phyloP scores from a whole-genome alignment of 2,329 filamentous ascomycete species.

The Epichloe typhina region DNA sequence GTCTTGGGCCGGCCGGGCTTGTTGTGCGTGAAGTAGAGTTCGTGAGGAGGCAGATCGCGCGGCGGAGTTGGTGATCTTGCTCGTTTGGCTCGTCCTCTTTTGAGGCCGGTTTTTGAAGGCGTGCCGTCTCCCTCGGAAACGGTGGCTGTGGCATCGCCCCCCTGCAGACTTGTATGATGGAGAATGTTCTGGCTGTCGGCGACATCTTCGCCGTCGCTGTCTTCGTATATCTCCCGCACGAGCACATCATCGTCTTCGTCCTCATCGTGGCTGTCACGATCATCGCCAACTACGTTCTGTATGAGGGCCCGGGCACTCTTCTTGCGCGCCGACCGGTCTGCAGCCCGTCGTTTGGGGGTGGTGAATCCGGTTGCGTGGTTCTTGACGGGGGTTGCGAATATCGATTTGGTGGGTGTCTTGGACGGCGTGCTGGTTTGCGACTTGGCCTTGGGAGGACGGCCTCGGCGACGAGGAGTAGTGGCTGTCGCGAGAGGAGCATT shows the following conservation, averaged over 20 bases:
- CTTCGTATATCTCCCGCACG: slow-evolving; percentile 25
- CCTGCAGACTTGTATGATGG: slow-evolving; percentile 24
- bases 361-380: slow-evolving; percentile 20
- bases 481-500: slow-evolving; percentile 8
- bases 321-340: slow-evolving; percentile 72
- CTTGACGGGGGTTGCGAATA: slow-evolving; percentile 29
- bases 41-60: slow-evolving; percentile 69
- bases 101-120: slow-evolving; percentile 25
- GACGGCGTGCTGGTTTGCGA: slow-evolving; percentile 18
- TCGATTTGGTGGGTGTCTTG: slow-evolving; percentile 13
- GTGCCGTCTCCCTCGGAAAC: slow-evolving; percentile 20
- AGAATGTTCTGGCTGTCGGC: slow-evolving; percentile 35
- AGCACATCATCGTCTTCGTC: slow-evolving; percentile 22
- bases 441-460: slow-evolving; percentile 17
- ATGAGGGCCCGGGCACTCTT: slow-evolving; percentile 73
- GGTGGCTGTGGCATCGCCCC: slow-evolving; percentile 8
- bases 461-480: slow-evolving; percentile 20
- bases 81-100: slow-evolving; percentile 12
- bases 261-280: slow-evolving; percentile 55
- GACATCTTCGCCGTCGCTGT: slow-evolving; percentile 61
- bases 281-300: slow-evolving; percentile 53
- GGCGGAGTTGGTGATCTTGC: slow-evolving; percentile 64
- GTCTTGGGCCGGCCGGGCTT: slow-evolving; percentile 70
- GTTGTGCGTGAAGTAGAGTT: slow-evolving; percentile 90
- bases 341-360: slow-evolving; percentile 56